These are phyloP conservation scores for Pyricularia sp. DNA, from an alignment of 2,329 filamentous ascomycete species.

Conservation along the genomic window DNA sequence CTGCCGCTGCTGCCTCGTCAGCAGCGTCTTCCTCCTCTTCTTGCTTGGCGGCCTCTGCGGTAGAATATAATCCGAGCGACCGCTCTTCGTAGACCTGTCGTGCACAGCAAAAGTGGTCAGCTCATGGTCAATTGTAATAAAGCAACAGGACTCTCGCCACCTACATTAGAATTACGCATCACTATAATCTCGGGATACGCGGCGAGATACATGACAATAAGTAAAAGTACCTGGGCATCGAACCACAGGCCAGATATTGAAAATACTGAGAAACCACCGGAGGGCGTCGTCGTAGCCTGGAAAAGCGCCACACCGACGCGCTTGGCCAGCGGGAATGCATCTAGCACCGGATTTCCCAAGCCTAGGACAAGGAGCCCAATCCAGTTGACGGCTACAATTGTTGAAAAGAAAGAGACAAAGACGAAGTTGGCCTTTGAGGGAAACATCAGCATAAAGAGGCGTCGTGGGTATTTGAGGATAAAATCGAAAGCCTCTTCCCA, in stretches of 20 bases:
- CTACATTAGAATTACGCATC: slow-evolving; percentile 54
- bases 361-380: slow-evolving; percentile 52
- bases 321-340: slow-evolving; percentile 35
- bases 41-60: slow-evolving; percentile 8
- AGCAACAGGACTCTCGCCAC: neutral
- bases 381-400: slow-evolving; percentile 52
- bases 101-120: neutral
- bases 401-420: slow-evolving; percentile 45
- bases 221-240: slow-evolving; percentile 44
- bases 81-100: slow-evolving; percentile 37
- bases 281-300: slow-evolving; percentile 48
- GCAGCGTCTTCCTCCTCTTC: slow-evolving; percentile 2
- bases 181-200: slow-evolving; percentile 50
- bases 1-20: neutral
- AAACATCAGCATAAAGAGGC: slow-evolving; percentile 52
- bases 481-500: slow-evolving; percentile 39
- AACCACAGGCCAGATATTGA: slow-evolving; percentile 42
- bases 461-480: slow-evolving; percentile 41
- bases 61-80: slow-evolving; percentile 30
- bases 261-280: slow-evolving; percentile 56
- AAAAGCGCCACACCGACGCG: slow-evolving; percentile 53
- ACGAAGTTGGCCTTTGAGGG: slow-evolving; percentile 52
- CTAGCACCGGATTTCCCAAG: slow-evolving; percentile 43
- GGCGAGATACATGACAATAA: slow-evolving; percentile 55
- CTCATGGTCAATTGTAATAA: no score